Evolutionary conservation across 192 early-diverging fungal species (phyloP).

Genomic region (Diversispora epigaea): DNA sequence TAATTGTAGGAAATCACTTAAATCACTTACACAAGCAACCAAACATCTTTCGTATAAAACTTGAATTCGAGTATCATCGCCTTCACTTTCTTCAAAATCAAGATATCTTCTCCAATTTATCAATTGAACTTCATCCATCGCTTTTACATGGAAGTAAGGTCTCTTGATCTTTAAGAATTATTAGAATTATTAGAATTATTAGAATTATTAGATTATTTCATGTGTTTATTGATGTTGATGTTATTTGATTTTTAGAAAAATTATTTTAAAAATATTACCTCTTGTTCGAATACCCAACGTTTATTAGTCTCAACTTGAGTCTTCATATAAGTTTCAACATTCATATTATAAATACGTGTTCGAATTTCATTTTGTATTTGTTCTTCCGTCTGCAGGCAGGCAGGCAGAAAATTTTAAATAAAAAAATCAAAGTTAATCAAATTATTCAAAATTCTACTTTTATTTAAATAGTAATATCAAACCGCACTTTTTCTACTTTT

Average conservation of each 20-base stretch:
- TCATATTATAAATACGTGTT: constrained; percentile 57
- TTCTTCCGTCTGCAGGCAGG: constrained; percentile 48
- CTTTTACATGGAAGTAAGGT: constrained; percentile 79
- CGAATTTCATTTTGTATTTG: constrained; percentile 58
- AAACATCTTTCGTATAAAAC: constrained; percentile 73
- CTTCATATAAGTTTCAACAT: constrained; percentile 57
- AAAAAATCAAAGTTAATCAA: background rate
- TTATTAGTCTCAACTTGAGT: constrained; percentile 70
- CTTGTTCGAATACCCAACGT: constrained; percentile 73
- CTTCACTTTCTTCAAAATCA: constrained; percentile 68
- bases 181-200: background rate
- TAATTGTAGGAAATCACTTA: background rate
- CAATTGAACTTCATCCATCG: constrained; percentile 67
- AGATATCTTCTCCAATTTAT: constrained; percentile 72
- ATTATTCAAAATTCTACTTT: background rate
- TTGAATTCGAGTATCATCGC: constrained; percentile 56
- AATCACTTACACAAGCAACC: constrained; percentile 67
- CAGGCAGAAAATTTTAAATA: background rate
- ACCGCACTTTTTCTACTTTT: background rate
- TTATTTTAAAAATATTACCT: constrained; percentile 33
- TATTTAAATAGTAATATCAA: background rate
- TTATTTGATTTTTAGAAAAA: background rate
- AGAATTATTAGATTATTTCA: background rate
- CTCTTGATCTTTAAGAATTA: constrained; percentile 57
- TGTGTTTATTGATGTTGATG: too few species aligned